These are phyloP conservation scores for Penicillium sumatraense DNA, from an alignment of 2,329 filamentous ascomycete genomes.

Conservation along the genomic window DNA sequence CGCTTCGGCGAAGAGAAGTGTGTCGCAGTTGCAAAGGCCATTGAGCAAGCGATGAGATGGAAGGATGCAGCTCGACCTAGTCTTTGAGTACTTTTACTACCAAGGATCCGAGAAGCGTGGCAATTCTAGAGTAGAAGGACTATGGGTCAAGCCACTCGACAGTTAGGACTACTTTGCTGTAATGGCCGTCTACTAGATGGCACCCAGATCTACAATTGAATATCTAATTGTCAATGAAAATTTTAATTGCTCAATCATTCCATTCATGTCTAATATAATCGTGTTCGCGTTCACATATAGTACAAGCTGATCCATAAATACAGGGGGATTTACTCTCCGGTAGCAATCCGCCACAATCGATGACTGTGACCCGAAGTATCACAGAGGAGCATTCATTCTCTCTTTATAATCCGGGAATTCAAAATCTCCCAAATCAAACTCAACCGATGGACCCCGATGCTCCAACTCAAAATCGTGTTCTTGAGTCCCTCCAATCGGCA, in stretches of 20 bases:
- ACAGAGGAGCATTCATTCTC: constrained; percentile 28
- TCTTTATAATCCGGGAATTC: constrained; percentile 31
- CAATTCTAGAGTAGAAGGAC: too few relatives aligned
- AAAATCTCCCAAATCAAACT: constrained; percentile 27
- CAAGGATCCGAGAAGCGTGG: too few relatives aligned
- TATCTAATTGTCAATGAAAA: too few relatives aligned
- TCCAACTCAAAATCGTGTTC: constrained; percentile 13
- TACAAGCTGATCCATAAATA: not conserved
- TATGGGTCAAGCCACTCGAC: too few relatives aligned
- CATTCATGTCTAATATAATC: not conserved
- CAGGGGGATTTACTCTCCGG: too few relatives aligned
- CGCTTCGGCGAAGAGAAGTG: constrained; percentile 41
- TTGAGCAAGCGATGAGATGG: constrained; percentile 30
- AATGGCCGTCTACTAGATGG: not conserved
- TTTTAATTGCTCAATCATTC: not conserved
- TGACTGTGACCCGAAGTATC: not conserved
- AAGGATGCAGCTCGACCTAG: constrained; percentile 7
- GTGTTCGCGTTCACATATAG: not conserved
- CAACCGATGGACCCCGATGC: constrained; percentile 3
- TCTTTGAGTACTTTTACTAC: constrained; percentile 12
- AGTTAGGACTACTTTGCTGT: too few relatives aligned
- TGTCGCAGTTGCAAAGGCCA: constrained; percentile 37
- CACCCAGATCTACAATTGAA: not conserved
- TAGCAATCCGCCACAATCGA: not conserved
- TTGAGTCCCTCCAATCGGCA: not conserved